phyloP scores from a whole-genome alignment of 495 filamentous ascomycete species.

The Aspergillus incahuasiensis region DNA sequence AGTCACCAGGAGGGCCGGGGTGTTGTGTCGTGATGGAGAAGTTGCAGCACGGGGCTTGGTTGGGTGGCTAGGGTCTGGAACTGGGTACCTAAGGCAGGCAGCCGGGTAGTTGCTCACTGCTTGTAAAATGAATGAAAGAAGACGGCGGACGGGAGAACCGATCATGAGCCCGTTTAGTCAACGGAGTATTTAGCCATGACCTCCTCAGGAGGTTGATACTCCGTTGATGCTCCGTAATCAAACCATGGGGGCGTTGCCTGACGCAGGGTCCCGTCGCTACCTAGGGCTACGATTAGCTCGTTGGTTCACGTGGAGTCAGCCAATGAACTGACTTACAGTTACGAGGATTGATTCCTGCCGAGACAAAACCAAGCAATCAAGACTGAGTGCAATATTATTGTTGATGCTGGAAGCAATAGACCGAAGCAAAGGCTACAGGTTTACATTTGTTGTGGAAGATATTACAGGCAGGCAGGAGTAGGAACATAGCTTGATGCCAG shows the following conservation, averaged over 20 bases:
- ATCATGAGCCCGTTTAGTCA: not conserved
- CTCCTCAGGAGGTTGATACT: not conserved
- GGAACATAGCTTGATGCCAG: not conserved
- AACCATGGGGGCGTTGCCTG: constrained; percentile 3
- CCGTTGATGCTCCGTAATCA: not conserved
- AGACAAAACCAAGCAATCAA: not conserved
- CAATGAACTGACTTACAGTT: not conserved
- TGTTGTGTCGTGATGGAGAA: no score
- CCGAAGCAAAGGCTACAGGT: not conserved
- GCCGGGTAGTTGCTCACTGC: not conserved
- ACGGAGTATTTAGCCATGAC: not conserved
- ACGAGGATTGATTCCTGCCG: not conserved
- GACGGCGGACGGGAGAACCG: not conserved
- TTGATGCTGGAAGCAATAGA: not conserved
- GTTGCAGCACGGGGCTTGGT: not conserved
- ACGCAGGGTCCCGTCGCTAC: not conserved
- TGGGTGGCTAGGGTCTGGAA: not conserved
- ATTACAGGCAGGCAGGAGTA: constrained; percentile 2
- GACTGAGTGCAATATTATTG: not conserved
- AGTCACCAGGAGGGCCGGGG: not conserved
- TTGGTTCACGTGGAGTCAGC: not conserved
- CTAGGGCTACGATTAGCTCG: not conserved
- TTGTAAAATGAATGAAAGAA: not conserved
- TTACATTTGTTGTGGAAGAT: not conserved
- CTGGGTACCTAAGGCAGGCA: not conserved